Percentiles rank a stretch among this genome's conserved stretches.
Conservation (phyloP, 352 stramenopile genomes). For the Elongisporangium prolatum region DNA sequence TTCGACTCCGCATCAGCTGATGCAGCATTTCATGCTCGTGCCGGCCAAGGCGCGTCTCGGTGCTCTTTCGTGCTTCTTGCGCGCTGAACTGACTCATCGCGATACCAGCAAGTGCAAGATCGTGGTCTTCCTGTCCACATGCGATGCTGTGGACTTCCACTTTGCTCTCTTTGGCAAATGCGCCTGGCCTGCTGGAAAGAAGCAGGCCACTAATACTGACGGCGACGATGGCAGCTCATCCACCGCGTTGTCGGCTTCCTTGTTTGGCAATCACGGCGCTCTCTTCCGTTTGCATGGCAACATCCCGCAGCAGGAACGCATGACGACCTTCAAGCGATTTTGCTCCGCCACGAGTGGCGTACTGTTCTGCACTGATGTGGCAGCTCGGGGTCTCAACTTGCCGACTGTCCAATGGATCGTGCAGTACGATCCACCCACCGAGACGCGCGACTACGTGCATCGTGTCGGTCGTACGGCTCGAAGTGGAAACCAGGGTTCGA, state of each 20-base stretch:
- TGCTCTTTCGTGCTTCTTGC: slow-evolving; percentile 91
- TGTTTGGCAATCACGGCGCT: slow-evolving; percentile 54
- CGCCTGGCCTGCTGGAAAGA: slow-evolving; percentile 44
- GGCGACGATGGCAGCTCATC: slow-evolving; percentile 91
- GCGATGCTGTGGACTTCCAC: slow-evolving; percentile 97
- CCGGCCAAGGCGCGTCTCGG: slow-evolving; percentile 92
- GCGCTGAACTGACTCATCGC: slow-evolving; percentile 52
- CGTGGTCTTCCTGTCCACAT: slow-evolving; percentile 97
- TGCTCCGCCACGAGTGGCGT: slow-evolving; percentile 87
- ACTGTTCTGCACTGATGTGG: slow-evolving; percentile 98
- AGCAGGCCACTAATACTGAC: slow-evolving; percentile 7
- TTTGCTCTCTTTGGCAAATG: slow-evolving; percentile 88
- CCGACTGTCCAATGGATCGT: slow-evolving; percentile 95
- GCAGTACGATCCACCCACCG: slow-evolving; percentile 98
- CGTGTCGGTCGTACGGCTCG: slow-evolving; percentile 98
- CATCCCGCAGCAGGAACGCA: slow-evolving; percentile 94
- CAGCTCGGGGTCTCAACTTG: slow-evolving; percentile 97
- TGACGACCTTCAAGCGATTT: slow-evolving; percentile 95
- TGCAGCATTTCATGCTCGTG: slow-evolving; percentile 96
- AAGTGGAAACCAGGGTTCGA: slow-evolving; percentile 95
- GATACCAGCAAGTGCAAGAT: slow-evolving; percentile 63
- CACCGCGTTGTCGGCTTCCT: slow-evolving; percentile 24
- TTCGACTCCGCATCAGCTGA: slow-evolving; percentile 89
- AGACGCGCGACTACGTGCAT: slow-evolving; percentile 99
- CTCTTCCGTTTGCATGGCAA: slow-evolving; percentile 94